Evolutionary conservation across 176 grass and related monocot species (phyloP).

Genomic region (Aegilops umbellulata): DNA sequence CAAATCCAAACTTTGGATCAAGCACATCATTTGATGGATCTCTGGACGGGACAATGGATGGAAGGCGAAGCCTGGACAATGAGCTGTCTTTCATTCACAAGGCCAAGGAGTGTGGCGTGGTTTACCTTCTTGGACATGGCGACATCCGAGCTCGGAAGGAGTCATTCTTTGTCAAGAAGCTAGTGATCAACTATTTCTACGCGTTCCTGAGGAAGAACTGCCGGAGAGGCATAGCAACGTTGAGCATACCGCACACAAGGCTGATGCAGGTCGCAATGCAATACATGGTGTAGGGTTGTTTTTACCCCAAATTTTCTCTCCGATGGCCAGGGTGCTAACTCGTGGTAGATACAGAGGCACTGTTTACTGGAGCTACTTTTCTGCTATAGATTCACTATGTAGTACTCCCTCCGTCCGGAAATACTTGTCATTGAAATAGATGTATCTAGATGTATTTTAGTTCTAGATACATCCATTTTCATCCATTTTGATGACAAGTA

Average conservation of each 20-base stretch:
- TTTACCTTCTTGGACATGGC: slow-evolving; percentile 87
- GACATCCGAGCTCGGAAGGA: slow-evolving; percentile 93
- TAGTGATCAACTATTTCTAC: slow-evolving; percentile 98
- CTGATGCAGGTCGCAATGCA: slow-evolving; percentile 98
- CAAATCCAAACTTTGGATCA: slow-evolving; percentile 46
- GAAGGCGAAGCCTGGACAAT: slow-evolving; percentile 54
- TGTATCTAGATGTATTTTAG: too few species aligned
- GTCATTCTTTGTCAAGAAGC: slow-evolving; percentile 88
- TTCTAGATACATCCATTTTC: too few species aligned
- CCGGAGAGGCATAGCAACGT: slow-evolving; percentile 69
- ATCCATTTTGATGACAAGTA: too few species aligned
- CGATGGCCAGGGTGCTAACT: slow-evolving; percentile 14
- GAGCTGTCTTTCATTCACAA: slow-evolving; percentile 85
- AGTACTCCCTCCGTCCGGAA: too few species aligned
- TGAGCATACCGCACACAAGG: slow-evolving; percentile 76
- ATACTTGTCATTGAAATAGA: too few species aligned
- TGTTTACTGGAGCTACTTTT: slow-evolving; percentile 4
- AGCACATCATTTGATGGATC: slow-evolving; percentile 54
- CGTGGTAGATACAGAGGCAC: slow-evolving; percentile 5
- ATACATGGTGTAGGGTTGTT: slow-evolving; percentile 75
- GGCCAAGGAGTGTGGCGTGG: slow-evolving; percentile 79
- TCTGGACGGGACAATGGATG: slow-evolving; percentile 34
- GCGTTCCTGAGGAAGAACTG: slow-evolving; percentile 92
- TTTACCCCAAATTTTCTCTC: not conserved
- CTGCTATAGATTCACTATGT: slow-evolving; percentile 16